Evolutionary conservation across 257 asterid species (phyloP).

Genomic region (Anisodus tanguticus): DNA sequence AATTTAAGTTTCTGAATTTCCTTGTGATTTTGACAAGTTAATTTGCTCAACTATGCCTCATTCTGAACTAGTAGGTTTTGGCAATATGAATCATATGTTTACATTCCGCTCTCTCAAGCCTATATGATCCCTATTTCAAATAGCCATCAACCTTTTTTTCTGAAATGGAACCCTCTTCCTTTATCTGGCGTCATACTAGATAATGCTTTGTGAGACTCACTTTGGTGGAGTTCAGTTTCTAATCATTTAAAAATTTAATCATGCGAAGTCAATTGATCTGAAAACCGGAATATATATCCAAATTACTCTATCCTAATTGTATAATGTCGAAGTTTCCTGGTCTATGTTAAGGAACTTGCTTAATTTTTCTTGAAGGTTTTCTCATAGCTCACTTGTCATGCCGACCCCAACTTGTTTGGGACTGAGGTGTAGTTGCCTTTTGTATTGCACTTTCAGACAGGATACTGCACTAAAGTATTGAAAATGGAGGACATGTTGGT

Average conservation of each 20-base stretch:
- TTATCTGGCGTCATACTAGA: neutral
- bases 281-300: neutral
- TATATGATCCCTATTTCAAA: neutral
- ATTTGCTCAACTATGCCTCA: neutral
- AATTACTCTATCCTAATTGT: neutral
- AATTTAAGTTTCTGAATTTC: neutral
- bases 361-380: neutral
- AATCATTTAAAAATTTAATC: neutral
- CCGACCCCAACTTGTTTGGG: neutral
- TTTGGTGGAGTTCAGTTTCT: neutral
- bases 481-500: constrained; percentile 74
- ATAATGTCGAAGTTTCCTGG: neutral
- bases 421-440: neutral
- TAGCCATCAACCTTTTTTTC: neutral
- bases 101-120: neutral
- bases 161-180: neutral
- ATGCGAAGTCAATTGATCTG: neutral
- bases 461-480: neutral
- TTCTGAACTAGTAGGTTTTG: neutral
- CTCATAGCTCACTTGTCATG: neutral
- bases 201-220: neutral
- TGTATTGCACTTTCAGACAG: constrained; percentile 3
- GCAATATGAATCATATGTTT: neutral
- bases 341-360: neutral
- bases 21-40: neutral